Conservation (phyloP, 306 rosid species). For the Rosa persica region DNA sequence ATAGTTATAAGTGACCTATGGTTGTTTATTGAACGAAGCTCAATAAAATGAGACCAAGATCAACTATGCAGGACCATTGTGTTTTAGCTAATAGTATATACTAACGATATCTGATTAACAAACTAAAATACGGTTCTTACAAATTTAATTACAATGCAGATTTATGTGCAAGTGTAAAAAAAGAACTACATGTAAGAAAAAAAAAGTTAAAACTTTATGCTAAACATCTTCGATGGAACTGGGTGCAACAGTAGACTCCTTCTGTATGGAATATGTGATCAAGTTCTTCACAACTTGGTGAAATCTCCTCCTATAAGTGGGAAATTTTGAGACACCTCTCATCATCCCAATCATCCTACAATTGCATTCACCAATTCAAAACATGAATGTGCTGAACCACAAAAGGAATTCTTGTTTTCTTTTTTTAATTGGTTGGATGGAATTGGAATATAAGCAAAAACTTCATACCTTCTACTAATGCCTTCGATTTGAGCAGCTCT, state of each 20-base stretch:
- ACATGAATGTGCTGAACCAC: background rate
- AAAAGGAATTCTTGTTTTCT: background rate
- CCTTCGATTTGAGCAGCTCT: constrained; percentile 88
- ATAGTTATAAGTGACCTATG: no score
- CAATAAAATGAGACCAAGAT: background rate
- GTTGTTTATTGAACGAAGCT: background rate
- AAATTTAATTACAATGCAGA: background rate
- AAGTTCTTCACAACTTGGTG: constrained; percentile 64
- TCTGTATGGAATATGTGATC: constrained; percentile 31
- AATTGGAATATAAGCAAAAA: background rate
- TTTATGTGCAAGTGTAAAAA: background rate
- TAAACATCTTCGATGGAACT: constrained; percentile 49
- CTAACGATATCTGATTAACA: background rate
- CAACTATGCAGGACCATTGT: background rate
- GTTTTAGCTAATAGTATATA: background rate
- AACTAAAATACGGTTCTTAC: background rate
- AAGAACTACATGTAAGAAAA: background rate
- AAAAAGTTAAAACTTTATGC: constrained; percentile 9
- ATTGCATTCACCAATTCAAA: constrained; percentile 14
- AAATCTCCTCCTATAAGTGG: constrained; percentile 70
- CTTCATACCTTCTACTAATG: constrained; percentile 64
- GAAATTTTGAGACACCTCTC: constrained; percentile 65
- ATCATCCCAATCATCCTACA: constrained; percentile 80
- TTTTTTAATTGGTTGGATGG: background rate
- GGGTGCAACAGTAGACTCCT: constrained; percentile 34